Base-by-base conservation (phyloP, 2,329 filamentous ascomycete species). In the Stachybotrys echinatus region DNA sequence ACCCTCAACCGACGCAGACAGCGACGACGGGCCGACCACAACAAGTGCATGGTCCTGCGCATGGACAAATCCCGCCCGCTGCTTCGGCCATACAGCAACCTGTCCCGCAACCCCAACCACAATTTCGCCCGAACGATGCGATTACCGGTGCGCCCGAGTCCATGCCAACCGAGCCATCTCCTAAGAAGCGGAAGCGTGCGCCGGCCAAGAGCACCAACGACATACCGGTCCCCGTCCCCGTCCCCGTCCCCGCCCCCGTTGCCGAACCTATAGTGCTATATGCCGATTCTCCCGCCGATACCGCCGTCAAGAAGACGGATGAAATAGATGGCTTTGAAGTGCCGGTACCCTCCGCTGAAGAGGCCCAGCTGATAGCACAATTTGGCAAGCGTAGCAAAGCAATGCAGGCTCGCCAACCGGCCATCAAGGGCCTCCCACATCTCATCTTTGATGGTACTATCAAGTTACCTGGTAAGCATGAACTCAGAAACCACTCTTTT, bases 181-280 rank as follows among this genome's bases (percentile, higher is more conserved):
- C 58, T 14, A 73, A 71, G 57, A 73, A 70, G 58, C 66, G 69
- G 38, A 74, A 73, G 53, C 64, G 68, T 4, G 52, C 50, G 5
- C 42, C 42, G 19, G 23, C 54, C 2, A 73, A 65, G 55, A 58
- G 48, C 37, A 56, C 54, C 5, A 49, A 57, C 3, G 65, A 68
- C 31, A 7, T 7, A 18, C 10, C 38, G 17, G 8, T 10, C 6
- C 12, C 31, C 31, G 31, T 10, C 10, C 31, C 31, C 31, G 31
- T 22, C 23, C 21, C 22, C 21, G 8, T 42, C 39, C 18, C 42
- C 17, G 55, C 53, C 1, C 50, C 57, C 6, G 57, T 55, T 5
- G 54, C 57, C 2, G 68, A 71, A 44, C 61, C 61, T 40, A 50
- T 54, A 10, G 45, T 48, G 8, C 40, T 51, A 10, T 46, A 55